Base-by-base conservation (phyloP, 495 filamentous ascomycete genomes). In the Podospora bellae-mahoneyi region DNA sequence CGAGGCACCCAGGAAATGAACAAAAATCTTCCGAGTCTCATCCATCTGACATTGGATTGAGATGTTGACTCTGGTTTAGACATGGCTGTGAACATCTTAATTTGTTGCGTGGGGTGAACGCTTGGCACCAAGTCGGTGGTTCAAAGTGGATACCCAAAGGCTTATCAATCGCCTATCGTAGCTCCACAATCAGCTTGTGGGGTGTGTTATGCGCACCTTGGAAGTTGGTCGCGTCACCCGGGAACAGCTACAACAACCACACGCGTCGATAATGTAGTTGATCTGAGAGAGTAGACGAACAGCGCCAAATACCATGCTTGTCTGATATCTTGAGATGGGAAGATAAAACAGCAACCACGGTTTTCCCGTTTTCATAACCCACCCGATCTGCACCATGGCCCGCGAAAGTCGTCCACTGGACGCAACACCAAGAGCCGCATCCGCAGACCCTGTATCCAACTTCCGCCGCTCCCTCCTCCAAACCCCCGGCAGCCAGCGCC, bases 391-490 rank as follows among this genome's bases (percentile, higher is more conserved):
- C 30, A 55, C 48, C 18, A 76, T 76, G 74, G 73, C 71, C 10
- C 71, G 73, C 64, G 74, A 76, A 73, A 68, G 64, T 72, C 69
- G 66, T 15, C 66, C 57, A 16, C 69, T 66, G 56, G 63, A 68
- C 64, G 70, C 74, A 27, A 80, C 81, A 2, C 79, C 80, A 20
- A 78, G 75, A 30, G 74, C 74, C 64, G 69, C 69, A 32, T 78
- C 73, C 64, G 72, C 72, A 61, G 79, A 80, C 16, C 67, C 69
- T 2, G 9, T 62, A 9, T 66, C 74, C 4, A 73, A 71, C 18
- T 58, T 64, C 62, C 80, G 78, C 39, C 71, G 64, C 9, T 74
- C 76, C 6, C 59, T 75, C 20, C 26, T 71, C 32, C 60, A 67
- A 18, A 77, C 75, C 67, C 75, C 73, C 64, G 72, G 69, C 32